phyloP scores from a whole-genome alignment of 345 rosid genomes.

The Brassica cretica region DNA sequence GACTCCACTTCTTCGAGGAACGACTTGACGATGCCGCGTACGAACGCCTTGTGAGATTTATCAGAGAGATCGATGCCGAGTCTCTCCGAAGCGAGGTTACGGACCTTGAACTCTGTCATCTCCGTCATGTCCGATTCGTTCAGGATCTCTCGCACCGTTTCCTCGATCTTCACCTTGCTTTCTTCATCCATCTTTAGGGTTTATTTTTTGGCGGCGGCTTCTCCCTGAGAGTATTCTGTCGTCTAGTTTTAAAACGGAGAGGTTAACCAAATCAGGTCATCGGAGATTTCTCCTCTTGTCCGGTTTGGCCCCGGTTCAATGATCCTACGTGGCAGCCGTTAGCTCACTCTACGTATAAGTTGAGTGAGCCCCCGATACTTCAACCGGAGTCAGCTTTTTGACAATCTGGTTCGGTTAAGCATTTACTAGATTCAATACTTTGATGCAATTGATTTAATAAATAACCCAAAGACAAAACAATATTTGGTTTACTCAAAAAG shows the following conservation, averaged over 20 bases:
- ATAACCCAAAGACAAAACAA: too few species aligned
- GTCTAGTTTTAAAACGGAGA: not conserved
- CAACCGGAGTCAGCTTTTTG: not conserved
- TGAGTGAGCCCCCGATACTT: constrained; percentile 13
- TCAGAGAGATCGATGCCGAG: constrained; percentile 33
- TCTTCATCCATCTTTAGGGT: not conserved
- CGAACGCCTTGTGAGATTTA: constrained; percentile 60
- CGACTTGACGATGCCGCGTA: constrained; percentile 56
- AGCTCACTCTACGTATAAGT: not conserved
- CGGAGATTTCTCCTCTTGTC: not conserved
- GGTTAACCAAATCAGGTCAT: not conserved
- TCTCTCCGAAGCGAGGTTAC: constrained; percentile 27
- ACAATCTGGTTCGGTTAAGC: not conserved
- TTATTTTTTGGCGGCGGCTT: not conserved
- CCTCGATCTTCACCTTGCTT: not conserved
- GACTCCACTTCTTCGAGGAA: constrained; percentile 62
- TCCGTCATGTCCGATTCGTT: constrained; percentile 66
- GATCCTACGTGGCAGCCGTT: constrained; percentile 14
- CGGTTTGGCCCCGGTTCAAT: not conserved
- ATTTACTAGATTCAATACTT: not conserved
- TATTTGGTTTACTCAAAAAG: too few species aligned
- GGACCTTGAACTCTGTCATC: constrained; percentile 75
- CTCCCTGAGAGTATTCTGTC: not conserved
- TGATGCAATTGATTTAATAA: too few species aligned
- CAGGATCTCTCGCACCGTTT: constrained; percentile 60